Evolutionary conservation across 2,329 filamentous ascomycete species (phyloP).

Genomic region (Exophiala sideris): DNA sequence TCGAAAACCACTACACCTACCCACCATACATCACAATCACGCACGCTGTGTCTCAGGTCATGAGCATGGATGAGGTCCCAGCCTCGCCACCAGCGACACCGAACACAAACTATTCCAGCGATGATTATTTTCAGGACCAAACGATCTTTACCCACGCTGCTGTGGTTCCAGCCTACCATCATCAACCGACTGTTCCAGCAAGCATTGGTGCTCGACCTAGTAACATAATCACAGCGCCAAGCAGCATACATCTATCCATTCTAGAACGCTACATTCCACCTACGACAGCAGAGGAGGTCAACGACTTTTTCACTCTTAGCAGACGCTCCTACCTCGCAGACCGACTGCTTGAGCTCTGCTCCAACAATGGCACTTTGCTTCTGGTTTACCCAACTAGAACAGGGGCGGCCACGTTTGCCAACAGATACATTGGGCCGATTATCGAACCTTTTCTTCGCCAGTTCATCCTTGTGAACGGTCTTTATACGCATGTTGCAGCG

Average conservation of each 20-base stretch:
- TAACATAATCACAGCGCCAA: constrained; percentile 57
- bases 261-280: constrained; percentile 66
- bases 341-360: constrained; percentile 58
- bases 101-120: constrained; percentile 43
- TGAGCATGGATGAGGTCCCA: constrained; percentile 60
- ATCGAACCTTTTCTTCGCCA: constrained; percentile 60
- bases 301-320: constrained; percentile 54
- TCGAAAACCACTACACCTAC: constrained; percentile 49
- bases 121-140: constrained; percentile 56
- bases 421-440: constrained; percentile 58
- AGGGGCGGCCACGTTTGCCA: constrained; percentile 58
- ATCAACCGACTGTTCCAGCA: constrained; percentile 48
- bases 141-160: constrained; percentile 62
- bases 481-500: constrained; percentile 56
- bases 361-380: constrained; percentile 54
- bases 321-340: constrained; percentile 59
- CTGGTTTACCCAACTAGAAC: constrained; percentile 61
- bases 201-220: constrained; percentile 46
- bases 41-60: constrained; percentile 57
- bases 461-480: constrained; percentile 56
- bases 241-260: constrained; percentile 58
- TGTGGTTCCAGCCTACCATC: constrained; percentile 56
- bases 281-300: constrained; percentile 56
- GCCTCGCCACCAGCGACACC: constrained; percentile 62
- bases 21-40: constrained; percentile 62